Evolutionary conservation across 345 rosid genomes (phyloP).

Genomic region (Brassica carinata): DNA sequence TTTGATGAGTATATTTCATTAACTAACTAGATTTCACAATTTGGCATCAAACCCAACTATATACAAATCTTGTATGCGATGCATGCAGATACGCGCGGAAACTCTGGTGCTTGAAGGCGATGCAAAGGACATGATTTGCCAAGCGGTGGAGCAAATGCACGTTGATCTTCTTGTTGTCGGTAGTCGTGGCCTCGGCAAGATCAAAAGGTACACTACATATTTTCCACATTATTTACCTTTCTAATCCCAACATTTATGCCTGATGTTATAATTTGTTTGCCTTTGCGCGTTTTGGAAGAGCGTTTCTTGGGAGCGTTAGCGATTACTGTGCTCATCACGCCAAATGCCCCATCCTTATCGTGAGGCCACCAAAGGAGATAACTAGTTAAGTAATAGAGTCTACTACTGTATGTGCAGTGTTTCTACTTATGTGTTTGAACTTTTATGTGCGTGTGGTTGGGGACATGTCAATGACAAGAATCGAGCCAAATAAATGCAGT

Average conservation of each 20-base stretch:
- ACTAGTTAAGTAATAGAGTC: constrained; percentile 19
- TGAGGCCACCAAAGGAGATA: constrained; percentile 62
- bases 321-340: constrained; percentile 80
- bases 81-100: constrained; percentile 40
- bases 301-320: constrained; percentile 80
- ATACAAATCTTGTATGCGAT: background rate
- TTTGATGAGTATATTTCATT: background rate
- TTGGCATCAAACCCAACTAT: background rate
- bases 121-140: constrained; percentile 42
- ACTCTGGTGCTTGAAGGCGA: constrained; percentile 43
- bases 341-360: constrained; percentile 69
- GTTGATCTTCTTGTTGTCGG: constrained; percentile 46
- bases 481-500: background rate
- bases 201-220: constrained; percentile 31
- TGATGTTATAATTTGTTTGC: background rate
- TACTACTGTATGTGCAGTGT: background rate
- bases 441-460: background rate
- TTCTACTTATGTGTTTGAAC: background rate
- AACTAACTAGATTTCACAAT: background rate
- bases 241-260: background rate
- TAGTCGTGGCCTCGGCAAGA: constrained; percentile 51
- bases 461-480: background rate
- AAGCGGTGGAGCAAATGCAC: constrained; percentile 41
- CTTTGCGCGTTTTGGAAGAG: constrained; percentile 45
- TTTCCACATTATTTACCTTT: background rate